phyloP scores from a whole-genome alignment of 2,329 filamentous ascomycete species.

The Sporothrix inflata region DNA sequence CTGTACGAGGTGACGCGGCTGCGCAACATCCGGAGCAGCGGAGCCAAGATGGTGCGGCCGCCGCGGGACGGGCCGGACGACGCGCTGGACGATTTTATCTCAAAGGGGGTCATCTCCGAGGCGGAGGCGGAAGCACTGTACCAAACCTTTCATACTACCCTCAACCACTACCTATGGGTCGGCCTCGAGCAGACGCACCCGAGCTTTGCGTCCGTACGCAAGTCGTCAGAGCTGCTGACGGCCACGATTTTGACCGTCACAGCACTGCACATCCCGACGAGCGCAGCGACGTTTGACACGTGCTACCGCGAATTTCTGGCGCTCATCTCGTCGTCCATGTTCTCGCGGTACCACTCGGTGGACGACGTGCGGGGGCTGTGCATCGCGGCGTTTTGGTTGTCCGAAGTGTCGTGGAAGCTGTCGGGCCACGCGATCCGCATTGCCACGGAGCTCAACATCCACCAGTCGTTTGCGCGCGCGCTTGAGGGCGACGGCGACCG shows the following conservation, averaged over 20 bases:
- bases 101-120: not conserved
- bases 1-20: conserved; percentile 59
- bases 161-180: conserved; percentile 5
- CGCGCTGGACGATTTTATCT: not conserved
- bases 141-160: not conserved
- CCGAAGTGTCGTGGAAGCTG: conserved; percentile 64
- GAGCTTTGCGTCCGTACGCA: not conserved
- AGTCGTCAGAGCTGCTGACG: not conserved
- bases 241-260: not conserved
- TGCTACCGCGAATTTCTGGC: not conserved
- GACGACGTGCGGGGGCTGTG: conserved; percentile 46
- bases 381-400: conserved; percentile 66
- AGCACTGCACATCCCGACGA: not conserved
- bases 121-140: not conserved
- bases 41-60: conserved; percentile 29
- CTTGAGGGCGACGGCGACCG: conserved; percentile 49
- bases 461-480: conserved; percentile 55
- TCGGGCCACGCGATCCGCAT: conserved; percentile 62
- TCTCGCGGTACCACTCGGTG: not conserved
- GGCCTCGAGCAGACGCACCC: not conserved
- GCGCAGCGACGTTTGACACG: not conserved
- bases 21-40: conserved; percentile 39
- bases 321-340: not conserved
- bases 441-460: conserved; percentile 58
- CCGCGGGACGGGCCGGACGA: not conserved